Conservation (phyloP, 495 filamentous ascomycete genomes). For the Aspergillus cavernicola region DNA sequence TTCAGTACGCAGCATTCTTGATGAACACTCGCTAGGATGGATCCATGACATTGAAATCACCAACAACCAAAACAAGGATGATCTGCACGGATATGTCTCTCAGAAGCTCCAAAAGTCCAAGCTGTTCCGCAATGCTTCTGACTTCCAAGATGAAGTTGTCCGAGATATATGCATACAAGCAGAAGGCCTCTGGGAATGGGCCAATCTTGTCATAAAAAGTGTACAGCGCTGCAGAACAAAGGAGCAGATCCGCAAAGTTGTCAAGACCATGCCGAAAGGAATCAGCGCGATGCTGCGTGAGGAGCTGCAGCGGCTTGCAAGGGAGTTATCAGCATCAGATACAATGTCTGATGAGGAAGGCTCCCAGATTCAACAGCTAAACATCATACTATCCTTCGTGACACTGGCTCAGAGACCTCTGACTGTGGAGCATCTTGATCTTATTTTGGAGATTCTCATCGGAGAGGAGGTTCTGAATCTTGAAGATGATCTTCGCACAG, state of each 20-base stretch:
- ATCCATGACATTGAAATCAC: constrained; percentile 9
- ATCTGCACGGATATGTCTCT: constrained; percentile 9
- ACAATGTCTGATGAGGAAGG: background rate
- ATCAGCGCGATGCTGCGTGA: constrained; percentile 14
- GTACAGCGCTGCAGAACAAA: constrained; percentile 13
- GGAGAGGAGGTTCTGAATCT: background rate
- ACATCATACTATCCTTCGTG: constrained; percentile 13
- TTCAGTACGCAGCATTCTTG: constrained; percentile 7
- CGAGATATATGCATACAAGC: constrained; percentile 4
- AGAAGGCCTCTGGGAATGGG: constrained; percentile 22
- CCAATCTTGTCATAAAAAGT: constrained; percentile 18
- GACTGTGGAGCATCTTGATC: constrained; percentile 1
- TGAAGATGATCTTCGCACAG: constrained; percentile 3
- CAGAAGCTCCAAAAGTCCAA: constrained; percentile 7
- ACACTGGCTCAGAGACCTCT: constrained; percentile 11
- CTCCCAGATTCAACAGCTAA: constrained; percentile 8
- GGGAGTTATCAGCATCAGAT: constrained; percentile 8
- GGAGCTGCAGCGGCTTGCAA: constrained; percentile 13
- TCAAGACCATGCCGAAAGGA: constrained; percentile 11
- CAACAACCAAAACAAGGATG: constrained; percentile 11
- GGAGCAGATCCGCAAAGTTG: constrained; percentile 12
- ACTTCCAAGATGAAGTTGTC: constrained; percentile 10
- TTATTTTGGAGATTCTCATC: background rate
- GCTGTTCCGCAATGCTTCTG: constrained; percentile 3
- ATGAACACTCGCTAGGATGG: constrained; percentile 9